A percentile compares a stretch with the other conserved stretches of the same genome.
These are phyloP conservation scores for Nasturtium officinale DNA, from an alignment of 345 rosid species.

Conservation along the genomic window DNA sequence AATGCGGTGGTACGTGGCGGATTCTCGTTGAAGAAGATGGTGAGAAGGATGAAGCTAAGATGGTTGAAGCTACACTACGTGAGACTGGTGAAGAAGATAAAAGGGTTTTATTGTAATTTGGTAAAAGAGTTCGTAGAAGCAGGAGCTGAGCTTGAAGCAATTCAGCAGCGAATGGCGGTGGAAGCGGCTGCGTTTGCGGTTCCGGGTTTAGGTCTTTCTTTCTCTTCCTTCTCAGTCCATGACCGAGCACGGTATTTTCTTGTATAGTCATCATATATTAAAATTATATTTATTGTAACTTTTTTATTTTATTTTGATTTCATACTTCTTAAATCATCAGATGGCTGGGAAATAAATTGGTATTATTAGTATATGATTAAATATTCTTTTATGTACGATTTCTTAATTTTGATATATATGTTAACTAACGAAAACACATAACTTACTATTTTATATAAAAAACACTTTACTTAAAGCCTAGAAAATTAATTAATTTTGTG, in stretches of 20 bases:
- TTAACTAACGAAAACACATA: no score
- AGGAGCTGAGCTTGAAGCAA: slow-evolving; percentile 51
- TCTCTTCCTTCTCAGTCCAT: slow-evolving; percentile 48
- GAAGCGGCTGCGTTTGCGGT: slow-evolving; percentile 62
- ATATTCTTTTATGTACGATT: not conserved
- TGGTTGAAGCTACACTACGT: slow-evolving; percentile 60
- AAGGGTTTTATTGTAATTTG: slow-evolving; percentile 55
- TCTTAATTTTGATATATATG: not conserved
- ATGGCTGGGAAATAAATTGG: not conserved
- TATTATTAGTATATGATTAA: not conserved
- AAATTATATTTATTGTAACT: not conserved
- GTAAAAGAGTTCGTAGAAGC: slow-evolving; percentile 58
- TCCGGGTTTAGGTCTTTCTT: slow-evolving; percentile 62
- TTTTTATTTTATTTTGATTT: slow-evolving; percentile 10
- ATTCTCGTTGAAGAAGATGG: slow-evolving; percentile 46
- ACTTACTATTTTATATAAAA: no score
- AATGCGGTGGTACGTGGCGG: slow-evolving; percentile 35
- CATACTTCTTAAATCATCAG: slow-evolving; percentile 10
- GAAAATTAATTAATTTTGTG: no score
- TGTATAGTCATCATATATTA: slow-evolving; percentile 14
- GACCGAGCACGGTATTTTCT: slow-evolving; percentile 46
- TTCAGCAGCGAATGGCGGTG: slow-evolving; percentile 63
- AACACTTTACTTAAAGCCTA: no score
- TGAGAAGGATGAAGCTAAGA: slow-evolving; percentile 58
- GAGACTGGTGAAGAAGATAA: slow-evolving; percentile 55